phyloP scores from a whole-genome alignment of 2,329 filamentous ascomycete species.

The Penicillium polonicum region DNA sequence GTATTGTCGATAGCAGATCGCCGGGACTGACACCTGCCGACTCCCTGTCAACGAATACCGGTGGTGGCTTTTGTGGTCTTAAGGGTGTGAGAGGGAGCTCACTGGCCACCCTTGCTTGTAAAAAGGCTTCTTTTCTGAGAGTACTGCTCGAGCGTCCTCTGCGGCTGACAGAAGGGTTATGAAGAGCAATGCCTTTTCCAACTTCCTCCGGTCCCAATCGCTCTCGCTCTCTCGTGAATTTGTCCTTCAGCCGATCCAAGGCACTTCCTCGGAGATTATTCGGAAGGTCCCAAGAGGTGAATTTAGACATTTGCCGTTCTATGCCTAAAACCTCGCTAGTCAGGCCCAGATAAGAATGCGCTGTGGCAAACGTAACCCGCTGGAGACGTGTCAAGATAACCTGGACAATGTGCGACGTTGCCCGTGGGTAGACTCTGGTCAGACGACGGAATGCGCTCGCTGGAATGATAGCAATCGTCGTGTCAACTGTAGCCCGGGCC shows the following conservation, averaged over 20 bases:
- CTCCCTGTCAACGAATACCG: conserved; percentile 32
- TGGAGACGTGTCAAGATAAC: conserved; percentile 94
- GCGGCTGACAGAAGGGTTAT: conserved; percentile 69
- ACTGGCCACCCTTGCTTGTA: conserved; percentile 63
- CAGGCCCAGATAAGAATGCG: conserved; percentile 88
- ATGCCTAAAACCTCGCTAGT: conserved; percentile 89
- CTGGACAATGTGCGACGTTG: conserved; percentile 95
- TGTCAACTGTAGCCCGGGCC: conserved; percentile 92
- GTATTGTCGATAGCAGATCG: conserved; percentile 76
- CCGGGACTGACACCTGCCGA: conserved; percentile 62
- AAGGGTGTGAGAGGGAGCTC: conserved; percentile 33
- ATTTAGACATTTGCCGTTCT: conserved; percentile 90
- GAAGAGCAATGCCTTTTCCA: conserved; percentile 89
- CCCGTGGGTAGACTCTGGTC: conserved; percentile 91
- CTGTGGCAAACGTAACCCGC: conserved; percentile 89
- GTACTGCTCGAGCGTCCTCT: conserved; percentile 71
- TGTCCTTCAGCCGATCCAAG: conserved; percentile 82
- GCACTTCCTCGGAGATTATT: conserved; percentile 85
- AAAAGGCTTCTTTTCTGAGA: conserved; percentile 73
- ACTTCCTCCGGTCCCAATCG: conserved; percentile 76
- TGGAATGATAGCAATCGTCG: conserved; percentile 96
- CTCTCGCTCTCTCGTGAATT: conserved; percentile 82
- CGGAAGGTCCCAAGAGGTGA: conserved; percentile 85
- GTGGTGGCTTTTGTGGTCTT: conserved; percentile 14
- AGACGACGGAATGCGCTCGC: conserved; percentile 91